Percentiles rank a stretch among this genome's conserved stretches.
phyloP scores from a whole-genome alignment of 768 basidiomycete species.

The Tulasnella sp. region DNA sequence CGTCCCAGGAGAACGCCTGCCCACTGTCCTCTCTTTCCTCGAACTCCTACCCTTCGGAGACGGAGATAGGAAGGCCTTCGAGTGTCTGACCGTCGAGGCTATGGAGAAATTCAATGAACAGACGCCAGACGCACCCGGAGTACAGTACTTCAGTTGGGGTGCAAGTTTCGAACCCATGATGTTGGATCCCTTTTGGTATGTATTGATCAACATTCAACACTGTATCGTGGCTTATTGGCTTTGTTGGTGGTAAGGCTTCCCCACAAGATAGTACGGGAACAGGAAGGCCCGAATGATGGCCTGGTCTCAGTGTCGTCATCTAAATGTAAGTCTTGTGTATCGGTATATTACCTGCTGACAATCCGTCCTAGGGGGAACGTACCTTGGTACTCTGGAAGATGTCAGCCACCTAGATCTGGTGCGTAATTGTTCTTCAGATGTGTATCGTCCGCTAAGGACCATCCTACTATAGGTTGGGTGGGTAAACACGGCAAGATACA shows the following conservation, averaged over 20 bases:
- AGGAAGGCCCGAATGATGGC: constrained; percentile 91
- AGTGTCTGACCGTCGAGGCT: constrained; percentile 65
- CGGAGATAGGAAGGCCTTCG: constrained; percentile 90
- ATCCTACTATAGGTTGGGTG: neutral
- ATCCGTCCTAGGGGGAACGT: constrained; percentile 51
- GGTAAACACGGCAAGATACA: constrained; percentile 65
- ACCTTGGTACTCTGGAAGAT: constrained; percentile 79
- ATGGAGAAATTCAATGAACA: constrained; percentile 86
- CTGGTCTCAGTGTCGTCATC: constrained; percentile 80
- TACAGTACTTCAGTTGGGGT: constrained; percentile 93
- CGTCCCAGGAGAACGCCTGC: constrained; percentile 29
- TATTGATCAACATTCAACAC: constrained; percentile 5
- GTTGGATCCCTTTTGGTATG: constrained; percentile 76
- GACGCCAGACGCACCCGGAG: constrained; percentile 62
- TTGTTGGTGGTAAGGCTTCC: constrained; percentile 36
- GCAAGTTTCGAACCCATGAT: constrained; percentile 80
- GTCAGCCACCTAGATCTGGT: constrained; percentile 86
- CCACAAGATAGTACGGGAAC: constrained; percentile 66
- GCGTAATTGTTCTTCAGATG: neutral
- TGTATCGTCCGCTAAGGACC: neutral
- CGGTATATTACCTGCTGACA: neutral
- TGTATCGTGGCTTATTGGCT: neutral
- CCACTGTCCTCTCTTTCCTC: constrained; percentile 35
- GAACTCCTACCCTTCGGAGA: constrained; percentile 83
- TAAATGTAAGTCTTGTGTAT: constrained; percentile 37